These are phyloP conservation scores for Rubia occidens DNA, from an alignment of 305 asterid genomes.

Conservation along the genomic window DNA sequence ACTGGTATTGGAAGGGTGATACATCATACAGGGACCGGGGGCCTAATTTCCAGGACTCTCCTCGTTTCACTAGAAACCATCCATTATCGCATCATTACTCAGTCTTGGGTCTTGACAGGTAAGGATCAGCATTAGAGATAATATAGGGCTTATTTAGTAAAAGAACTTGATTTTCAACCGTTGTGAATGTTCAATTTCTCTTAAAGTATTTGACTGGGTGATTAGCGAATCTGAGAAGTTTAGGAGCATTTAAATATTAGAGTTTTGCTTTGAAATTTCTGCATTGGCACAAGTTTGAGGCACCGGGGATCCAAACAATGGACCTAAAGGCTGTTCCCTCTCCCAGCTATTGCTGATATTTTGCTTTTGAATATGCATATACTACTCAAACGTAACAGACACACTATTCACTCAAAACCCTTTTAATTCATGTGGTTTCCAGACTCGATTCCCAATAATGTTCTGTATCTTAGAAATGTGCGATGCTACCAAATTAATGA, in stretches of 20 bases:
- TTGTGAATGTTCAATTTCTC: not conserved
- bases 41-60: slow-evolving; percentile 45
- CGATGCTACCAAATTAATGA: not conserved
- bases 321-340: not conserved
- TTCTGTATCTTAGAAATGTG: not conserved
- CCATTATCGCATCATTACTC: slow-evolving; percentile 74
- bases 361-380: not conserved
- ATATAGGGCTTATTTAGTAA: not conserved
- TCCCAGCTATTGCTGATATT: not conserved
- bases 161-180: not conserved
- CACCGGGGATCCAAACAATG: not conserved
- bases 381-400: not conserved
- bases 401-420: not conserved
- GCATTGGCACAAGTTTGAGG: not conserved
- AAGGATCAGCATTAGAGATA: not conserved
- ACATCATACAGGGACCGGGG: slow-evolving; percentile 44
- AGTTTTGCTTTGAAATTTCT: not conserved
- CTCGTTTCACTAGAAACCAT: slow-evolving; percentile 36
- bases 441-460: not conserved
- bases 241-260: not conserved
- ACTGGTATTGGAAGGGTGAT: slow-evolving; percentile 90
- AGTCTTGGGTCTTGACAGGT: slow-evolving; percentile 95
- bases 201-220: not conserved
- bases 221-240: not conserved
- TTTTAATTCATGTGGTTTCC: not conserved